Evolutionary conservation across 768 basidiomycete genomes (phyloP), one percentile per base, ranked within the genome.

Genomic region (Mycena sanguinolenta): DNA sequence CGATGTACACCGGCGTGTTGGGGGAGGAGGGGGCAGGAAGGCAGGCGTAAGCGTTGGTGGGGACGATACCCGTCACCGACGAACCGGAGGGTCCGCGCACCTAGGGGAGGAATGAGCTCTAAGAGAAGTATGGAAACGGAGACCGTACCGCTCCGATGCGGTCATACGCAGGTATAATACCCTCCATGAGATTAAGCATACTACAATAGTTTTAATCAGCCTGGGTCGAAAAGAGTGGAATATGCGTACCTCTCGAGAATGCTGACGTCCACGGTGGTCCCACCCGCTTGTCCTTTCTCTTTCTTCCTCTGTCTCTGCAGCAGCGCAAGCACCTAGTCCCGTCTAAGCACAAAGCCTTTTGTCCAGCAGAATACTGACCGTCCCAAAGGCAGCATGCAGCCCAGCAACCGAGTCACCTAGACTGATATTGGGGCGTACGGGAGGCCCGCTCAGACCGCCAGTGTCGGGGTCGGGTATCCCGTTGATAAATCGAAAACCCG

Each of bases 181-280:
- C 91, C 74, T 92, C 92, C 92, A 92, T 93, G 57, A 92, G 79
- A 74, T 92, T 93, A 5, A 92, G 79, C 91, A 92, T 92, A 74
- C 91, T 92, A 65, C 23, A 16, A 23, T n/a, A 17, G 52, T 8
- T 1, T 59, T 25, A 19, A 55, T 36, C 32, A 13, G 14, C 3
- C 27, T 5, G 10, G 9, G 21, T 0, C 21, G 3, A 21, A 44
- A 36, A 50, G 7, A 44, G 19, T 16, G 4, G 27, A 14, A 19
- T 50, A 0, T 1, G 50, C 75, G 52, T 57, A 86, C 91, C 91
- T 92, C 75, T 92, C 91, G 70, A 91, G 82, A 30, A 93, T 92
- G 78, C 91, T 92, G 25, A 92, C 91, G 75, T 93, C 92, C n/a
- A 93, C 91, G 0, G 86, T 90, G 59, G 84, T 85, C 4, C 91